Evolutionary conservation across 176 grass and related monocot genomes (phyloP).

Genomic region (Tillandsia leiboldiana): DNA sequence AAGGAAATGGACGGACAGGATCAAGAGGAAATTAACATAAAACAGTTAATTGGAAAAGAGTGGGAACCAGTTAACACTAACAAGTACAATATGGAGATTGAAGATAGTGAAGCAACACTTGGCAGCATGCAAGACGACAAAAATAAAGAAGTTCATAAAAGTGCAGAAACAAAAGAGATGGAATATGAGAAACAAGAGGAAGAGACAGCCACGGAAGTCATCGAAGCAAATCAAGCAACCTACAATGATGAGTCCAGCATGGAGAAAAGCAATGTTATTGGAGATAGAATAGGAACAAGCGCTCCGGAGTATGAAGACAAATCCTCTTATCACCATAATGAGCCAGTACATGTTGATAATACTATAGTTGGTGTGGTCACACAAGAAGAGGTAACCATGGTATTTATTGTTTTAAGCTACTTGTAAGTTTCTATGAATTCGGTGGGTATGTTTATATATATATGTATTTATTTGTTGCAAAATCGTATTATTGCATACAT

Average conservation of each 20-base stretch:
- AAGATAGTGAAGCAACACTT: neutral
- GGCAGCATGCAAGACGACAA: neutral
- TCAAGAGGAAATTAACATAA: neutral
- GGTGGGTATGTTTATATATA: neutral
- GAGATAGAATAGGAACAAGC: too few relatives aligned
- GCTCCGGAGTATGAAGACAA: too few relatives aligned
- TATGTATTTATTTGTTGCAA: too few relatives aligned
- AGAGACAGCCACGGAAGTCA: neutral
- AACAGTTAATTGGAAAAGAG: neutral
- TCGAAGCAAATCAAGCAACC: neutral
- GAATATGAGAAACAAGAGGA: constrained; percentile 9
- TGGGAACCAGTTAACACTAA: neutral
- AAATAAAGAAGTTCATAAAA: neutral
- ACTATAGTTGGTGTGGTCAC: too few relatives aligned
- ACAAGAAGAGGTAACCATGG: neutral
- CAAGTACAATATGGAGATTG: neutral
- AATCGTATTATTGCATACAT: too few relatives aligned
- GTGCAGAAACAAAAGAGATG: neutral
- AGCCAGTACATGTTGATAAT: too few relatives aligned
- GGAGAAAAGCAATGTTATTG: neutral
- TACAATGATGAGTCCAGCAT: neutral
- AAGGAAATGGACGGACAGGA: neutral
- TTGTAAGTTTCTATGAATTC: neutral
- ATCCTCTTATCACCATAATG: too few relatives aligned
- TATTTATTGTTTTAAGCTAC: too few relatives aligned